Evolutionary conservation across 176 grass and related monocot genomes (phyloP), one percentile per base, ranked within the genome.

Genomic region (Hordeum marinum): DNA sequence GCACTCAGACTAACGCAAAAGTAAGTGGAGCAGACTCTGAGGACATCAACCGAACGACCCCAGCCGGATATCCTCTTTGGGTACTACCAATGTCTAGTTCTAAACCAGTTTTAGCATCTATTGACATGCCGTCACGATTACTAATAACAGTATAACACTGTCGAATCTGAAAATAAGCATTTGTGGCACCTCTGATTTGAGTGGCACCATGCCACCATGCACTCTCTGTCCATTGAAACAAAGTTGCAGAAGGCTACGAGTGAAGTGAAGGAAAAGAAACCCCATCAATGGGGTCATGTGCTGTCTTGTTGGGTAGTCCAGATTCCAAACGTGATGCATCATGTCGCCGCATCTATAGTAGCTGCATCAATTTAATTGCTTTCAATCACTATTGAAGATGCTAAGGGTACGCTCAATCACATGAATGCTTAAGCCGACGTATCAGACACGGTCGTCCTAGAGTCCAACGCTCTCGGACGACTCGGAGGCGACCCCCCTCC

Each of bases 181-280:
- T n/a, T 21, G 81, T 66, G 76, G 4, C 36, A 10, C 72, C 21
- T 82, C 11, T 34, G 48, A 75, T 60, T 82, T 24, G 59, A 75
- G 23, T 18, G 43, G 34, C 78, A 39, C 31, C 50, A 55, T 63
- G 63, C 6, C 48, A 6, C 17, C 85, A 78, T 64, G 54, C 55
- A 52, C 15, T 34, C 34, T 17, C 12, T 37, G 29, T 39, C 63
- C 6, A 13, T 23, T 6, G 7, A 34, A 69, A 17, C 50, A 48
- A 76, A 45, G 73, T 29, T 7, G 1, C 31, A 64, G 1, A 31
- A 79, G 74, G 75, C 73, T 46, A 65, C 27, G 65, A 72, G 57
- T 78, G 80, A 83, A 55, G 48, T 37, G 1, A 34, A 58, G 10
- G n/a, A 88, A 84, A 84, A 65, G 87, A 84, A 65, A 32, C 24